phyloP scores from a whole-genome alignment of 1,284 basidiomycete genomes.

The Cryptococcus sp. region DNA sequence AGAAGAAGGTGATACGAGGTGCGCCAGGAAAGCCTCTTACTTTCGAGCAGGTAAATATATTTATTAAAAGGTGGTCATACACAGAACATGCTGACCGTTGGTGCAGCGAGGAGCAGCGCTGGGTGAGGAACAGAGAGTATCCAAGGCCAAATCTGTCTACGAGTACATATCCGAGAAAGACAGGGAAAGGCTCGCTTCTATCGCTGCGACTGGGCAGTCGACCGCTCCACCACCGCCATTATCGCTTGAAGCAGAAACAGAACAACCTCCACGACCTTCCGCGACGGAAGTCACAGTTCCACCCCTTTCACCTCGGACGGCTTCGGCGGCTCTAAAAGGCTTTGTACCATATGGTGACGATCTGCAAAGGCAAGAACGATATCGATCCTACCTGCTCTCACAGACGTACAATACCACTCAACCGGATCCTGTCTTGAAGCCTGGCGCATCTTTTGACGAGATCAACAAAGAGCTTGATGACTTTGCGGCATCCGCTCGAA shows the following conservation, averaged over 20 bases:
- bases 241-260: conserved; percentile 22
- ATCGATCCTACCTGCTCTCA: conserved; percentile 75
- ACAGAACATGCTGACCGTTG: not conserved
- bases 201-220: conserved; percentile 52
- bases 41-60: conserved; percentile 43
- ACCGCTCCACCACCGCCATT: conserved; percentile 22
- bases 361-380: conserved; percentile 77
- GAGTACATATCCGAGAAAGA: conserved; percentile 92
- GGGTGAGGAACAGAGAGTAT: conserved; percentile 71
- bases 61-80: not conserved
- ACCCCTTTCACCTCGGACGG: conserved; percentile 67
- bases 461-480: conserved; percentile 81
- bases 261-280: conserved; percentile 8
- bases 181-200: conserved; percentile 73
- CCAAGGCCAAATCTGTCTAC: conserved; percentile 67
- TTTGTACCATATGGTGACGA: conserved; percentile 87
- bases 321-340: conserved; percentile 80
- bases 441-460: conserved; percentile 64
- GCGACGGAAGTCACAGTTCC: conserved; percentile 60
- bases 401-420: conserved; percentile 59
- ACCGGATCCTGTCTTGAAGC: conserved; percentile 58
- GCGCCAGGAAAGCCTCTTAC: conserved; percentile 39
- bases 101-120: conserved; percentile 73
- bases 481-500: conserved; percentile 79
- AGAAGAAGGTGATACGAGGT: conserved; percentile 31